These are phyloP conservation scores for Xylaria polymorpha DNA, from an alignment of 2,329 filamentous ascomycete species.

Conservation along the genomic window DNA sequence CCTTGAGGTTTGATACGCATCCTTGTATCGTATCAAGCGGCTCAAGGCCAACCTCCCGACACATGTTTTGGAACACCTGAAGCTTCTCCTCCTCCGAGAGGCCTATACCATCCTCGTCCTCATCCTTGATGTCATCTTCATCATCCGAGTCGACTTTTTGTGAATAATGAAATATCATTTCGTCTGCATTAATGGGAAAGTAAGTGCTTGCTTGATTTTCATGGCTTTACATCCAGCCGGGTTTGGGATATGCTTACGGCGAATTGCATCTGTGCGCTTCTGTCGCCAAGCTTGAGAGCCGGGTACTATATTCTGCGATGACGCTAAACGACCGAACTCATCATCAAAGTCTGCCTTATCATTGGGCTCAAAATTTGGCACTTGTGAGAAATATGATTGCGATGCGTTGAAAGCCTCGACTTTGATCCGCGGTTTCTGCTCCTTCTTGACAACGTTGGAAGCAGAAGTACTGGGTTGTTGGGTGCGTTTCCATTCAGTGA, in stretches of 20 bases:
- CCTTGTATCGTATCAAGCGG: slow-evolving; percentile 35
- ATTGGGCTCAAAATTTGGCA: slow-evolving; percentile 42
- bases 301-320: slow-evolving; percentile 41
- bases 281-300: slow-evolving; percentile 28
- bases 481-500: slow-evolving; percentile 12
- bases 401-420: slow-evolving; percentile 37
- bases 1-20: slow-evolving; percentile 41
- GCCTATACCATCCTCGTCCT: not conserved
- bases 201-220: slow-evolving; percentile 1
- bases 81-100: slow-evolving; percentile 8
- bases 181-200: slow-evolving; percentile 21
- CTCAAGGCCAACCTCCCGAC: slow-evolving; percentile 37
- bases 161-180: slow-evolving; percentile 37
- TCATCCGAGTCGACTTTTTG: slow-evolving; percentile 15
- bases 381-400: slow-evolving; percentile 46
- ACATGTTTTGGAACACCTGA: slow-evolving; percentile 32
- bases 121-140: slow-evolving; percentile 21
- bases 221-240: not conserved
- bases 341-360: slow-evolving; percentile 42
- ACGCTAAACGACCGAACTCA: slow-evolving; percentile 46
- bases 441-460: not conserved
- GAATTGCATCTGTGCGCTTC: slow-evolving; percentile 32
- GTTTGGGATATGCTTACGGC: slow-evolving; percentile 27
- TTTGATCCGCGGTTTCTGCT: slow-evolving; percentile 18
- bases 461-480: not conserved